Evolutionary conservation across 257 asterid genomes (phyloP).

Genomic region (Coffea eugenioides): DNA sequence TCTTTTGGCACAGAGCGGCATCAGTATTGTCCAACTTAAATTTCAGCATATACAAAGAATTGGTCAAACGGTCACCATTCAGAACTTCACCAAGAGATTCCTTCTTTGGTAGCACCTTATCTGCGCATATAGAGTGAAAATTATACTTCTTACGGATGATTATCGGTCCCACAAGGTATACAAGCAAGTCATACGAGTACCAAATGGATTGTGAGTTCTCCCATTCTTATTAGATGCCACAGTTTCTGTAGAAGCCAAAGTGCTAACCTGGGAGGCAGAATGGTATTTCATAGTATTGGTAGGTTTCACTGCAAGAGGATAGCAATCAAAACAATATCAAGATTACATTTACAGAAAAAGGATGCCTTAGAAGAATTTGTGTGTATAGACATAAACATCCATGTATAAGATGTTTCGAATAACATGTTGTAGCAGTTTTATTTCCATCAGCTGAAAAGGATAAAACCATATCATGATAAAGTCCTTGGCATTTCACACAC

Average conservation of each 20-base stretch:
- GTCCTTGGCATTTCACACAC: neutral
- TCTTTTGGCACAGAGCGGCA: constrained; percentile 58
- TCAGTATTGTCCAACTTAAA: constrained; percentile 54
- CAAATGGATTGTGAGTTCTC: neutral
- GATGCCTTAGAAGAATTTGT: constrained; percentile 8
- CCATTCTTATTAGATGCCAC: neutral
- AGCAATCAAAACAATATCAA: constrained; percentile 33
- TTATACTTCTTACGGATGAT: constrained; percentile 13
- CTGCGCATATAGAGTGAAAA: constrained; percentile 38
- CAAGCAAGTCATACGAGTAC: neutral
- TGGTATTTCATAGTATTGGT: constrained; percentile 74
- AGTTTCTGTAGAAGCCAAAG: constrained; percentile 24
- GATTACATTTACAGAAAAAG: constrained; percentile 16
- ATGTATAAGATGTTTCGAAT: neutral
- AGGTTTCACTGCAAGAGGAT: constrained; percentile 84
- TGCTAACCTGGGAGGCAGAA: constrained; percentile 92
- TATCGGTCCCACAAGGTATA: neutral
- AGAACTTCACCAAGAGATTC: constrained; percentile 76
- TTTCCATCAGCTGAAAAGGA: neutral
- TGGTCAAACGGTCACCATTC: constrained; percentile 63
- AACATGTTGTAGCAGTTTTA: neutral
- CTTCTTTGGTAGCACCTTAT: constrained; percentile 51
- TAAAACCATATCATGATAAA: neutral
- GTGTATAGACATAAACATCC: neutral
- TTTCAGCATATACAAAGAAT: constrained; percentile 54